These are phyloP conservation scores for Phialophora macrospora DNA, from an alignment of 2,329 filamentous ascomycete species.

Conservation along the genomic window DNA sequence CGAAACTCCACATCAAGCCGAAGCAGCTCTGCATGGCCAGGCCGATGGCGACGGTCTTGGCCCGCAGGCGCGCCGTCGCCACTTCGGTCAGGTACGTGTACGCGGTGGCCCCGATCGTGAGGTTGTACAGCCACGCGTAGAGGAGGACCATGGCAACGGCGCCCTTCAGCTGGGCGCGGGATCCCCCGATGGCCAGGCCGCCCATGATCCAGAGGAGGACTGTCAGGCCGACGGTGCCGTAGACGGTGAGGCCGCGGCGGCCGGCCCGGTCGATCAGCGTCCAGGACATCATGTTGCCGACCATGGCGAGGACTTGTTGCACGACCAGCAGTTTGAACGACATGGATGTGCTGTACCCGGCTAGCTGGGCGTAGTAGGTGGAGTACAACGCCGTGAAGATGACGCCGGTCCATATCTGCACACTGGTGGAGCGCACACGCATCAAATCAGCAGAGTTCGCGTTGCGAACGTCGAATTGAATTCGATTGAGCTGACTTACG, in stretches of 20 bases:
- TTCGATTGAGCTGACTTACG: conserved; percentile 46
- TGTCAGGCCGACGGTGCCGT: conserved; percentile 44
- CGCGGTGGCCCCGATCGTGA: conserved; percentile 49
- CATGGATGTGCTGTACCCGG: conserved; percentile 47
- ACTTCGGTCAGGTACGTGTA: conserved; percentile 49
- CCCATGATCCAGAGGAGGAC: conserved; percentile 50
- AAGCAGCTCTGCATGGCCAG: conserved; percentile 18
- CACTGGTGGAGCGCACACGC: not conserved
- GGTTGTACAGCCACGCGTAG: conserved; percentile 50
- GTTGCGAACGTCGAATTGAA: conserved; percentile 14
- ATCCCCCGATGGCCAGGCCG: conserved; percentile 42
- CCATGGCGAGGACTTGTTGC: conserved; percentile 47
- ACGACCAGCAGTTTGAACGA: conserved; percentile 49
- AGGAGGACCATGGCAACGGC: conserved; percentile 47
- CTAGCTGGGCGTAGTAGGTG: conserved; percentile 54
- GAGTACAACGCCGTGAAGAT: conserved; percentile 47
- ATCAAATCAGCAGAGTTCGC: not conserved
- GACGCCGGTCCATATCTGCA: conserved; percentile 42
- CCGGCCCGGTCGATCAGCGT: conserved; percentile 48
- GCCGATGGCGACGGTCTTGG: conserved; percentile 43
- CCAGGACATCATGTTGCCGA: conserved; percentile 51
- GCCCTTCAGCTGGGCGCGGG: conserved; percentile 16
- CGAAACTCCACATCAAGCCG: conserved; percentile 46
- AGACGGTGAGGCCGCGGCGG: conserved; percentile 46
- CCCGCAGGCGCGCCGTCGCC: conserved; percentile 47